Percentiles rank a stretch among this genome's conserved stretches.
These are phyloP conservation scores for Nakazawaea anatomiae DNA, from an alignment of 805 yeast species.

Conservation along the genomic window DNA sequence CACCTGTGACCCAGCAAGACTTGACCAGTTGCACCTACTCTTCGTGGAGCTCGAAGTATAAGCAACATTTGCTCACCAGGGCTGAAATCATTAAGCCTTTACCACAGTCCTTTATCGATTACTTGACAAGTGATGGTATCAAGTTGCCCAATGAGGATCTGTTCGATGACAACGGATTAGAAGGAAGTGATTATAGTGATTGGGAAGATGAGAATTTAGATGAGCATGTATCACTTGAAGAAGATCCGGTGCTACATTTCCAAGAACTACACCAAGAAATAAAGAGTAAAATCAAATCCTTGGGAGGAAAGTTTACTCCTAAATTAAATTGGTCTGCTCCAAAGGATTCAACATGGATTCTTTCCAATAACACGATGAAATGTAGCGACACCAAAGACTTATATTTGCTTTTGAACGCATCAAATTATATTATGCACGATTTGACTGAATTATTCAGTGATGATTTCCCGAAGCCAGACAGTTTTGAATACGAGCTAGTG, in stretches of 20 bases:
- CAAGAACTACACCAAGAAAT: slow-evolving; percentile 55
- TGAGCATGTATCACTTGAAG: slow-evolving; percentile 16
- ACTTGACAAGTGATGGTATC: slow-evolving; percentile 64
- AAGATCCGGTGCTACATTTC: slow-evolving; percentile 46
- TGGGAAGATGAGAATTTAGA: slow-evolving; percentile 41
- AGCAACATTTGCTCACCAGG: slow-evolving; percentile 37
- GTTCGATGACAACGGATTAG: slow-evolving; percentile 24
- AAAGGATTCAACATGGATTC: slow-evolving; percentile 89
- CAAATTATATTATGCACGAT: slow-evolving; percentile 86
- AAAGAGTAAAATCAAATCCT: slow-evolving; percentile 34
- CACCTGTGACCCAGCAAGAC: slow-evolving; percentile 29
- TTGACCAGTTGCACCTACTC: slow-evolving; percentile 50
- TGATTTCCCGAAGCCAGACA: slow-evolving; percentile 14
- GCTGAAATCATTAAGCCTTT: slow-evolving; percentile 49
- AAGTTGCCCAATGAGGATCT: slow-evolving; percentile 43
- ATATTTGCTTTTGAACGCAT: slow-evolving; percentile 75
- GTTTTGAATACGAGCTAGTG: slow-evolving; percentile 54
- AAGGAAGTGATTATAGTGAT: slow-evolving; percentile 56
- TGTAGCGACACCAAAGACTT: slow-evolving; percentile 71
- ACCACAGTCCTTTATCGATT: slow-evolving; percentile 52
- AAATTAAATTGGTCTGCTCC: slow-evolving; percentile 98
- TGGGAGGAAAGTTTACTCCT: slow-evolving; percentile 63
- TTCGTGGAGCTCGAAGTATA: slow-evolving; percentile 52
- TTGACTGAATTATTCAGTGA: slow-evolving; percentile 63
- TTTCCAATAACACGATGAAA: slow-evolving; percentile 67